Conservation (phyloP, 2,329 filamentous ascomycete species). For the Cercospora zeae-maydis region DNA sequence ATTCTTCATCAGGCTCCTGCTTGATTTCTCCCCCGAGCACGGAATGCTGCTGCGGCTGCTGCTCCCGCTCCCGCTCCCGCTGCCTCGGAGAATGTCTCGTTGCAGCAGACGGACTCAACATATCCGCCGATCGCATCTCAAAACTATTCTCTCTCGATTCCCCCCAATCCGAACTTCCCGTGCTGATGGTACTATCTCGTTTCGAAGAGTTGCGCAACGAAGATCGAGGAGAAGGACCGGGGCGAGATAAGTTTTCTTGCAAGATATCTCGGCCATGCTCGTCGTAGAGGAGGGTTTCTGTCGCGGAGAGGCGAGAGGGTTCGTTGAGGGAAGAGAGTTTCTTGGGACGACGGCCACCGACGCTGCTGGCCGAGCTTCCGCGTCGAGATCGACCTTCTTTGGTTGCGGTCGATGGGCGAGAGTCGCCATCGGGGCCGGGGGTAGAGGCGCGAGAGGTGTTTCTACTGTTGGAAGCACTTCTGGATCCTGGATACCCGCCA, state of each 20-base stretch:
- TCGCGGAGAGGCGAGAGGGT: slow-evolving; percentile 29
- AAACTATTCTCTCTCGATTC: slow-evolving; percentile 15
- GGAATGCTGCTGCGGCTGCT: background rate
- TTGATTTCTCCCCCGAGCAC: slow-evolving; percentile 5
- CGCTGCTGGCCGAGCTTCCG: slow-evolving; percentile 25
- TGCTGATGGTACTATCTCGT: slow-evolving; percentile 23
- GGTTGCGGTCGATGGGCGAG: slow-evolving; percentile 8
- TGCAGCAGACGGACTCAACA: background rate
- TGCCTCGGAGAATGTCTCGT: slow-evolving; percentile 2
- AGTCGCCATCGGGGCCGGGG: slow-evolving; percentile 24
- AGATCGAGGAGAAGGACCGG: background rate
- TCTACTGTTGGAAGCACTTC: slow-evolving; percentile 22
- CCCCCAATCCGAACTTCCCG: slow-evolving; percentile 15
- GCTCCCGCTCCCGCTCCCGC: background rate
- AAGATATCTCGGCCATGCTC: slow-evolving; percentile 8
- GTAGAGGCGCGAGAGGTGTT: slow-evolving; percentile 27
- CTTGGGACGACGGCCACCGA: slow-evolving; percentile 22
- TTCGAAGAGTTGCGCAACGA: slow-evolving; percentile 15
- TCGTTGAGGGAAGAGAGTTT: slow-evolving; percentile 19
- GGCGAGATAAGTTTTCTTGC: background rate
- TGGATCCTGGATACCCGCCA: slow-evolving; percentile 24
- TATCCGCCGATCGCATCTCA: slow-evolving; percentile 14
- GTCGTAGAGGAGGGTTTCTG: slow-evolving; percentile 31
- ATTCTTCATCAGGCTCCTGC: slow-evolving; percentile 7
- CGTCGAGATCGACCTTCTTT: slow-evolving; percentile 24